Evolutionary conservation across 352 stramenopile genomes (phyloP).

Genomic region (Globisporangium iwayamae): DNA sequence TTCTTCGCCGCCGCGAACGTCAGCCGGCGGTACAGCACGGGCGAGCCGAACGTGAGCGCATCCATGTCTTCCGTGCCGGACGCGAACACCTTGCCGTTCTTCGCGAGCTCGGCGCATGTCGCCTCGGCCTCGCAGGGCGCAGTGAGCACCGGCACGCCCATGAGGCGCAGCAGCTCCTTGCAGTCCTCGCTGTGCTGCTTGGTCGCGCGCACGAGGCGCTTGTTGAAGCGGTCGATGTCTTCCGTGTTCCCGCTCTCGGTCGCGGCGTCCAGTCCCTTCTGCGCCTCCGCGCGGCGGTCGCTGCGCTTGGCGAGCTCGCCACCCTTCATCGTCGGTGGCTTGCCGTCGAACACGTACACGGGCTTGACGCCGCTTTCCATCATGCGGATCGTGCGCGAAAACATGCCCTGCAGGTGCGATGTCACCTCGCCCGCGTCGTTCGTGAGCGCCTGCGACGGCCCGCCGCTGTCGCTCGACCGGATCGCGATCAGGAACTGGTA

Average conservation of each 20-base stretch:
- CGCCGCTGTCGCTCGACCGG: conserved; percentile 79
- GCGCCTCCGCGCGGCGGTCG: conserved; percentile 78
- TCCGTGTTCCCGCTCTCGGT: conserved; percentile 84
- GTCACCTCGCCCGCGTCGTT: conserved; percentile 98
- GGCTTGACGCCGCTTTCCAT: conserved; percentile 97
- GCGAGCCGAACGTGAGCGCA: conserved; percentile 97
- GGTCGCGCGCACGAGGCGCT: conserved; percentile 89
- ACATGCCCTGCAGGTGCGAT: conserved; percentile 93
- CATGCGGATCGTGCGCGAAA: conserved; percentile 98
- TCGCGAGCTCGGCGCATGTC: conserved; percentile 94
- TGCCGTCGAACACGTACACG: conserved; percentile 99
- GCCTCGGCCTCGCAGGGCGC: conserved; percentile 98
- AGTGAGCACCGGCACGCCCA: conserved; percentile 95
- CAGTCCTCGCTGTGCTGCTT: conserved; percentile 92
- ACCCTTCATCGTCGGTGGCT: conserved; percentile 96
- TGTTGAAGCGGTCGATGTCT: conserved; percentile 93
- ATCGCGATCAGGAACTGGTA: conserved; percentile 98
- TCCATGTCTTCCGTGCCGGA: conserved; percentile 99
- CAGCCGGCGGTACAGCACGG: conserved; percentile 91
- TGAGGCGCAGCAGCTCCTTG: conserved; percentile 91
- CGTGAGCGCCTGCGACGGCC: conserved; percentile 91
- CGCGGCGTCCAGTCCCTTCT: conserved; percentile 86
- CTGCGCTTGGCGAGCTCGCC: conserved; percentile 95
- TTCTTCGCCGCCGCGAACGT: conserved; percentile 89
- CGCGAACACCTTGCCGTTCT: conserved; percentile 92